Conservation (phyloP, 1,139 yeast species). For the Lodderomyces elongisporus region DNA sequence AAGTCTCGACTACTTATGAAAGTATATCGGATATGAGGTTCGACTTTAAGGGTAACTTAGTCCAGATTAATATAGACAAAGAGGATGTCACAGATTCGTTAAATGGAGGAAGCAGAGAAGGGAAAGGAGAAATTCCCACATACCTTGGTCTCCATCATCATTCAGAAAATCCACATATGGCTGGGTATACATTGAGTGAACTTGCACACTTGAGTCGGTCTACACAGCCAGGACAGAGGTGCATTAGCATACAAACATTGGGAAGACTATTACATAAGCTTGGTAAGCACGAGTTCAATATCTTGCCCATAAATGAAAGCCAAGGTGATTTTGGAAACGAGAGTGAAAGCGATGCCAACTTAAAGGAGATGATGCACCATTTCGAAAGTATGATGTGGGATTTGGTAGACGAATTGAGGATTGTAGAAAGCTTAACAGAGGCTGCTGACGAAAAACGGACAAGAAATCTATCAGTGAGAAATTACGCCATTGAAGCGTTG, state of each 20-base stretch:
- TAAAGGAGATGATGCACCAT: constrained; percentile 33
- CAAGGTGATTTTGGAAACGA: too few species aligned
- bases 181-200: constrained; percentile 88
- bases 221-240: constrained; percentile 76
- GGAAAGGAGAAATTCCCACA: constrained; percentile 36
- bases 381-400: constrained; percentile 75
- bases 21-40: constrained; percentile 72
- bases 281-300: constrained; percentile 56
- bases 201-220: constrained; percentile 77
- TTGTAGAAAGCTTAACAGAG: constrained; percentile 67
- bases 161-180: constrained; percentile 78
- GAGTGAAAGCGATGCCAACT: constrained; percentile 33
- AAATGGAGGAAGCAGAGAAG: constrained; percentile 28
- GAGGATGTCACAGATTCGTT: constrained; percentile 2
- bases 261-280: constrained; percentile 84
- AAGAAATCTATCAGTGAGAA: constrained; percentile 67
- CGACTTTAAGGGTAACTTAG: constrained; percentile 77
- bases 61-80: constrained; percentile 29
- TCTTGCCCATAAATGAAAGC: constrained; percentile 37
- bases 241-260: constrained; percentile 77
- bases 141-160: constrained; percentile 86
- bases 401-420: constrained; percentile 56
- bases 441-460: constrained; percentile 70
- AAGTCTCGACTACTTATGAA: constrained; percentile 47
- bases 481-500: constrained; percentile 86